Evolutionary conservation across 192 early-diverging fungal genomes (phyloP).

Genomic region (Podila clonocystis): DNA sequence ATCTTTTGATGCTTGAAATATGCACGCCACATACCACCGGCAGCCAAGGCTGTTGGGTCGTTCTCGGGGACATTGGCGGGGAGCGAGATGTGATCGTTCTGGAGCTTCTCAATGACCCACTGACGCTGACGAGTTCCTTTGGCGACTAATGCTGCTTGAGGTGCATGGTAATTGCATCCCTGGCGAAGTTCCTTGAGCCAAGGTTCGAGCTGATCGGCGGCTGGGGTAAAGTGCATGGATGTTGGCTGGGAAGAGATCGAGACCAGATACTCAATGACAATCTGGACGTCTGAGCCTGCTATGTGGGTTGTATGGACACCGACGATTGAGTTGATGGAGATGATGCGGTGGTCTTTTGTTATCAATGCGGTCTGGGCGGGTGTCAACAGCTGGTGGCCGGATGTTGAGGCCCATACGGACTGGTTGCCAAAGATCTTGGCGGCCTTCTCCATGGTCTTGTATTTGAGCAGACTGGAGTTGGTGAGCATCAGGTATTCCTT

Average conservation of each 20-base stretch:
- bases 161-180: conserved; percentile 45
- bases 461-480: conserved; percentile 43
- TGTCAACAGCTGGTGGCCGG: conserved; percentile 45
- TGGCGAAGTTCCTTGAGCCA: conserved; percentile 41
- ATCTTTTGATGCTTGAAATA: conserved; percentile 39
- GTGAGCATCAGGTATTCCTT: conserved; percentile 47
- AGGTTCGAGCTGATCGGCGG: conserved; percentile 28
- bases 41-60: conserved; percentile 36
- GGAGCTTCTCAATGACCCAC: conserved; percentile 41
- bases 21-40: conserved; percentile 47
- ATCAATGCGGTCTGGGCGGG: conserved; percentile 37
- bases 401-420: conserved; percentile 43
- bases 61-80: conserved; percentile 43
- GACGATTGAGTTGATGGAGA: conserved; percentile 39
- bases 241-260: conserved; percentile 45
- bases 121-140: conserved; percentile 46
- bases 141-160: conserved; percentile 41
- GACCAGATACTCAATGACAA: conserved; percentile 43
- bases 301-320: conserved; percentile 26
- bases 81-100: conserved; percentile 32
- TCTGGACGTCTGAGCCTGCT: conserved; percentile 10
- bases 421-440: conserved; percentile 51
- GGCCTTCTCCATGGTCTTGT: conserved; percentile 49
- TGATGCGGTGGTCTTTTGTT: conserved; percentile 37
- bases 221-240: conserved; percentile 46